A percentile compares a stretch with the other conserved stretches of the same genome.
phyloP scores from a whole-genome alignment of 2,329 filamentous ascomycete genomes.

The Aureobasidium sp. region DNA sequence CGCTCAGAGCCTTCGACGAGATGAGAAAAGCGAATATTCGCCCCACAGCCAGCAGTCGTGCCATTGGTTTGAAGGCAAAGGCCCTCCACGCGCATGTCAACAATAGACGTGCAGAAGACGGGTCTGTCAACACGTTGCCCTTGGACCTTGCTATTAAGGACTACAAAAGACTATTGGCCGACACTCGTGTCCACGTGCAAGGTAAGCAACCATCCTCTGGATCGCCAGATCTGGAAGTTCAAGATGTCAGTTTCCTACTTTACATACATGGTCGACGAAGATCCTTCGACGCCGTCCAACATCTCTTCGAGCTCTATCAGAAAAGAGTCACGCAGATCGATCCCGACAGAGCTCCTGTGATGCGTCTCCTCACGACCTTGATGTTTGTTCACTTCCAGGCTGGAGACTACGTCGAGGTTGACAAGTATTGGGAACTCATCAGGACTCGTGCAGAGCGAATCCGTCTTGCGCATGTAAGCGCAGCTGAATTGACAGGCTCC shows the following conservation, averaged over 20 bases:
- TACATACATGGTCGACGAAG: slow-evolving; percentile 46
- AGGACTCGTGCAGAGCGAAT: slow-evolving; percentile 45
- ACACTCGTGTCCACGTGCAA: neutral
- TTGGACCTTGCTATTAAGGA: slow-evolving; percentile 34
- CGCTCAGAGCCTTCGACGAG: slow-evolving; percentile 42
- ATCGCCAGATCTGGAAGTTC: neutral
- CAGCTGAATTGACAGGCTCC: neutral
- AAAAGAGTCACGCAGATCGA: slow-evolving; percentile 28
- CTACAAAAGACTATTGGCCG: slow-evolving; percentile 15
- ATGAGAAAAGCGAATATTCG: slow-evolving; percentile 37
- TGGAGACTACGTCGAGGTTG: slow-evolving; percentile 53
- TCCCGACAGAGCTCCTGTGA: slow-evolving; percentile 37
- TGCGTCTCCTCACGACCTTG: slow-evolving; percentile 54
- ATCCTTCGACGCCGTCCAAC: slow-evolving; percentile 43
- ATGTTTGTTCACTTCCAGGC: slow-evolving; percentile 61
- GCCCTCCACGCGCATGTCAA: slow-evolving; percentile 26
- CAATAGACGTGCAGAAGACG: neutral
- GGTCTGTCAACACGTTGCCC: neutral
- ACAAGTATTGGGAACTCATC: slow-evolving; percentile 59
- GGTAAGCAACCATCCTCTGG: neutral
- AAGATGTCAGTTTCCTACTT: slow-evolving; percentile 42
- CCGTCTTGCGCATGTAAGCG: neutral
- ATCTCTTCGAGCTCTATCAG: slow-evolving; percentile 51
- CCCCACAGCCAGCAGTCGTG: slow-evolving; percentile 38
- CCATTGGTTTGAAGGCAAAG: slow-evolving; percentile 34